Conservation (phyloP, 2,329 filamentous ascomycete genomes). For the Purpureocillium takamizusanense region DNA sequence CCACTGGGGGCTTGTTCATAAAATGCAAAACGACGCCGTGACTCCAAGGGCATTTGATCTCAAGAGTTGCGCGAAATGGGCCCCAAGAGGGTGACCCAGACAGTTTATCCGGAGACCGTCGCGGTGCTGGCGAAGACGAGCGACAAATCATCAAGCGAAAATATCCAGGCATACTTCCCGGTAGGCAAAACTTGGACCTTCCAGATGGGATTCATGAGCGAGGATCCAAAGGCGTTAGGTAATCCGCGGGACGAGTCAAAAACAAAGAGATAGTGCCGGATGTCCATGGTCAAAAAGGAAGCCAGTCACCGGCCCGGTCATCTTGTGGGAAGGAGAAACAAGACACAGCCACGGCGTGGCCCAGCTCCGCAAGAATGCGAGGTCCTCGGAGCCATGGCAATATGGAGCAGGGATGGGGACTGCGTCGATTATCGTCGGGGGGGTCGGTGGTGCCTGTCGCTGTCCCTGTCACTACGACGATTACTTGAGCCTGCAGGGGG, state of each 20-base stretch:
- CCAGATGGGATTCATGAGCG: slow-evolving; percentile 13
- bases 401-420: slow-evolving; percentile 8
- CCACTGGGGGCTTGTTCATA: slow-evolving; percentile 13
- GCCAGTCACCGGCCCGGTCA: slow-evolving; percentile 16
- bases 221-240: slow-evolving; percentile 11
- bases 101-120: slow-evolving; percentile 4
- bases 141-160: slow-evolving; percentile 12
- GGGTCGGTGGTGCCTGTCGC: slow-evolving; percentile 30
- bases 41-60: slow-evolving; percentile 3
- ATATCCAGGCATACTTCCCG: slow-evolving; percentile 15
- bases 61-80: slow-evolving; percentile 1
- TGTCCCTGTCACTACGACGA: slow-evolving; percentile 33
- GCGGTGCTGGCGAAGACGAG: slow-evolving; percentile 9
- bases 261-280: slow-evolving; percentile 13
- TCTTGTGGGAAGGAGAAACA: slow-evolving; percentile 19
- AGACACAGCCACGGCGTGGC: slow-evolving; percentile 16
- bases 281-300: slow-evolving; percentile 16
- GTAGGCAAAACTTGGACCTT: slow-evolving; percentile 21
- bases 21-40: slow-evolving; percentile 11
- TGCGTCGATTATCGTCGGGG: slow-evolving; percentile 22
- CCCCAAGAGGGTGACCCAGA: background rate
- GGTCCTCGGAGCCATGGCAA: slow-evolving; percentile 10
- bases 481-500: slow-evolving; percentile 24
- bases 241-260: slow-evolving; percentile 15
- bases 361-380: background rate